Evolutionary conservation across 129 eudicot species (phyloP), one percentile per base, ranked within the genome.

Genomic region (Rutidosis leptorrhynchoides): DNA sequence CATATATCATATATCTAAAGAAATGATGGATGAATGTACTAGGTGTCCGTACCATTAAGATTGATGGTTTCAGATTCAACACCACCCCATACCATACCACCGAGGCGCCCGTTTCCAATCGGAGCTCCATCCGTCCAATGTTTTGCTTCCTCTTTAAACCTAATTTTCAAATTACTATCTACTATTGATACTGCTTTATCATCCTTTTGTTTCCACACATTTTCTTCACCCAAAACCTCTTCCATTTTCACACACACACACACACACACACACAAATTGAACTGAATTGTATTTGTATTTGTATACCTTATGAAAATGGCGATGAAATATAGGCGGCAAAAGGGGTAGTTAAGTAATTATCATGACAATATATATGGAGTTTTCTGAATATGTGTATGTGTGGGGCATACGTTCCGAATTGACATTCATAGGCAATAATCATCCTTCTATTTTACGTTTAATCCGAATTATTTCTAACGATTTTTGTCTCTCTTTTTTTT

Each of bases 111-210:
- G 75, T 85, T 89, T 25, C 96, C 96, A 40, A 85, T 72, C 7
- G 96, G 96, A 69, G 79, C 73, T 56, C 85, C 96, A 73, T 85
- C 93, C 17, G 96, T 89, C 94, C 96, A 89, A 64, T 83, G 74
- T 58, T 73, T 70, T 7, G 85, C 90, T 32, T 80, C 77, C 27
- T 25, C 82, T 45, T 67, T 65, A 15, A 81, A 85, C 51, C 74
- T 62, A 29, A 89, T 76, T 78, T 89, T 84, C 37, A 85, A 69
- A n/a, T 69, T 23, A 54, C 17, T 6, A 46, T 3, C 17, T 6
- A 46, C 9, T 46, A 46, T 51, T 52, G 23, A 23, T 52, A 23
- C 62, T 11, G 32, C 0, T 11, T 25, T 25, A 9, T 20, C 22
- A n/a, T 12, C 9, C 22, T 4, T 46, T 46, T 46, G 20, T 20